Evolutionary conservation across 2,329 filamentous ascomycete species (phyloP), one percentile per base, ranked within the genome.

Genomic region (Pestalotiopsis sp.): DNA sequence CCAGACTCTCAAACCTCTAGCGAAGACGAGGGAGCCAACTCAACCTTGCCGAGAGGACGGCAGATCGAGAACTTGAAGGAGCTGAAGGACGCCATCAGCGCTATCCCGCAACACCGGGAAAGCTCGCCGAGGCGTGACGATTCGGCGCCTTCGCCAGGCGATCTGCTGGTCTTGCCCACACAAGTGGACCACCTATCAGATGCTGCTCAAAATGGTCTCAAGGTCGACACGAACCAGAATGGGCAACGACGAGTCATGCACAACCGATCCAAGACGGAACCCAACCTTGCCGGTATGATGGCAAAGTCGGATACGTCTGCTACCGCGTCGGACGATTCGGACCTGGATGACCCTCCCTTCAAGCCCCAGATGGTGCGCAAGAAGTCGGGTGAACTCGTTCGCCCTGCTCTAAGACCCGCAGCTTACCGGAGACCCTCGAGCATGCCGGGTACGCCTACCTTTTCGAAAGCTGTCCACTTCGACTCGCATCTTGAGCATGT

Each of bases 401-500:
- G 96, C 75, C 96, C 96, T 13, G 96, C 96, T 23, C 87, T 99
- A 65, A 91, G 96, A 64, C 90, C 92, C 52, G 86, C 93, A 13
- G 93, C 92, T n/a, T 88, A 89, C 72, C 88, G 93, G 72, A 89
- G 96, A 68, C 95, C 95, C 0, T 97, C 93, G 3, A 98, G 95
- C 83, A 97, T 98, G 93, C 96, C 96, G 9, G 96, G 96, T 67
- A 99, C 96, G 0, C 96, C 96, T 0, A 96, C 95, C 9, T 98
- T 95, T 78, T 92, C 92, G 73, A 99, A 99, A 81, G 94, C 93
- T 13, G 96, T 99, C n/a, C 96, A 99, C 81, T 99, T 99, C 78
- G 96, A 98, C 81, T 93, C 95, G 31, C 93, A 97, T 77, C 89
- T 98, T 52, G 96, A 98, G 82, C 95, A 98, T 75, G 95, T 98